phyloP scores from a whole-genome alignment of 2,329 filamentous ascomycete species.

The Dryadomyces quercivorus region DNA sequence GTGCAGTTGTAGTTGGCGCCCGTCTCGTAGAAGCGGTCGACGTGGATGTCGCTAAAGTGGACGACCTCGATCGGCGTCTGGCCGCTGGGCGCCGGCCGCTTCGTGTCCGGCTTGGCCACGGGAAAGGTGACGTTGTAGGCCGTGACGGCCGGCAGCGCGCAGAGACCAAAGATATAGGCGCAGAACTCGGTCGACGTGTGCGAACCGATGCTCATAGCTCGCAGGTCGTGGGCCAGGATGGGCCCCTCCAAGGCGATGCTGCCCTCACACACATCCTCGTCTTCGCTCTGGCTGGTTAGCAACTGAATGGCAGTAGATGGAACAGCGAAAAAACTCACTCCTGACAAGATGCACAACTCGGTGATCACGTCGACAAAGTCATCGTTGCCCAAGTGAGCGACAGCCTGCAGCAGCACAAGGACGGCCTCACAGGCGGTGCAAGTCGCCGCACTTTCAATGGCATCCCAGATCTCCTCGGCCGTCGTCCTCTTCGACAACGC shows the following conservation, averaged over 20 bases:
- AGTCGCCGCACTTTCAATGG: neutral
- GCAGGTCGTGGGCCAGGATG: constrained; percentile 35
- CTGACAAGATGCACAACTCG: constrained; percentile 4
- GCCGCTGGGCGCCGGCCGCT: constrained; percentile 28
- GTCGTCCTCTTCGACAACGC: neutral
- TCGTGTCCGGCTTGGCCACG: constrained; percentile 23
- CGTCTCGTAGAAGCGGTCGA: constrained; percentile 39
- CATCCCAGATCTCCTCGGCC: neutral
- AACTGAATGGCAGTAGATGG: neutral
- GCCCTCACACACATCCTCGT: constrained; percentile 43
- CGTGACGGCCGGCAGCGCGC: constrained; percentile 32
- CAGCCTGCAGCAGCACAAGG: constrained; percentile 21
- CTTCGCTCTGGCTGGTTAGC: constrained; percentile 23
- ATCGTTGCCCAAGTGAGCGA: constrained; percentile 21
- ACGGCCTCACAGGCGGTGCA: constrained; percentile 10
- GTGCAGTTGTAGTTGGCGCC: constrained; percentile 42
- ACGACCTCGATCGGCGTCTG: constrained; percentile 37
- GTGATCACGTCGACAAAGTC: constrained; percentile 16
- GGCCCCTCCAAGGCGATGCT: constrained; percentile 38
- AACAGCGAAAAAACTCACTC: constrained; percentile 13
- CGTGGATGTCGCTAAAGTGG: constrained; percentile 47
- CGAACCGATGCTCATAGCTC: constrained; percentile 33
- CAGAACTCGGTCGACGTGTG: constrained; percentile 39
- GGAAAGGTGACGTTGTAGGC: constrained; percentile 31
- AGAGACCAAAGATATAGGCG: constrained; percentile 39